Evolutionary conservation across 352 stramenopile genomes (phyloP).

Genomic region (Halophytophthora polymorphica): DNA sequence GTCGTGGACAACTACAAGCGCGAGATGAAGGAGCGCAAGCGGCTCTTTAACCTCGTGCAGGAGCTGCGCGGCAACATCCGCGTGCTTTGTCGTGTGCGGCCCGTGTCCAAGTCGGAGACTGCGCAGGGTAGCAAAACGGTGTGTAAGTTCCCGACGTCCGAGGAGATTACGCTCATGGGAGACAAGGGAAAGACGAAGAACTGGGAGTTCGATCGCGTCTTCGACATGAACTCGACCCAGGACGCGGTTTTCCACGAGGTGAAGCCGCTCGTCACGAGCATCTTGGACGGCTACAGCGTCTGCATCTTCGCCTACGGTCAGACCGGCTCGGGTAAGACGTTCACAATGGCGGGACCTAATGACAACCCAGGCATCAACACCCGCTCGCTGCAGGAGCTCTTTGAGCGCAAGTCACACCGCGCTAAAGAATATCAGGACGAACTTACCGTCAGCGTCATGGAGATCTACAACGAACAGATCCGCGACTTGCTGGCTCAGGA

Average conservation of each 20-base stretch:
- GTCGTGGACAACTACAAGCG: constrained; percentile 89
- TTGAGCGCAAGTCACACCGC: constrained; percentile 64
- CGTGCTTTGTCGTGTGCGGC: constrained; percentile 95
- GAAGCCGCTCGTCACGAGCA: constrained; percentile 75
- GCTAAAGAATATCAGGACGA: constrained; percentile 80
- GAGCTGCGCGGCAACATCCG: constrained; percentile 97
- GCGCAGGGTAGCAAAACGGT: constrained; percentile 73
- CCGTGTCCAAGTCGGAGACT: constrained; percentile 82
- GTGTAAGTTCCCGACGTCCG: constrained; percentile 69
- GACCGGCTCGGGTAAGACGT: constrained; percentile 86
- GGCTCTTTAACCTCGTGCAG: constrained; percentile 95
- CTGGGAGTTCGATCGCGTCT: constrained; percentile 86
- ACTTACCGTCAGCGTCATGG: constrained; percentile 90
- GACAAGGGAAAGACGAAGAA: constrained; percentile 87
- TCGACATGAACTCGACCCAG: constrained; percentile 72
- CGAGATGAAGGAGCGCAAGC: constrained; percentile 86
- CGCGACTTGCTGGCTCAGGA: constrained; percentile 90
- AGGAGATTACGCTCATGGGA: constrained; percentile 75
- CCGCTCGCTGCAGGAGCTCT: constrained; percentile 78
- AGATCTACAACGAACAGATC: constrained; percentile 97
- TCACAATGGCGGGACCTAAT: constrained; percentile 72
- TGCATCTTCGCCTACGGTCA: constrained; percentile 91
- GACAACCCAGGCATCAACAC: constrained; percentile 85
- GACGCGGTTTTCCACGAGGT: constrained; percentile 80
- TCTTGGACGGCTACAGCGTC: constrained; percentile 86